These are phyloP conservation scores for Globisporangium nagaii DNA, from an alignment of 352 stramenopile species.

Conservation along the genomic window DNA sequence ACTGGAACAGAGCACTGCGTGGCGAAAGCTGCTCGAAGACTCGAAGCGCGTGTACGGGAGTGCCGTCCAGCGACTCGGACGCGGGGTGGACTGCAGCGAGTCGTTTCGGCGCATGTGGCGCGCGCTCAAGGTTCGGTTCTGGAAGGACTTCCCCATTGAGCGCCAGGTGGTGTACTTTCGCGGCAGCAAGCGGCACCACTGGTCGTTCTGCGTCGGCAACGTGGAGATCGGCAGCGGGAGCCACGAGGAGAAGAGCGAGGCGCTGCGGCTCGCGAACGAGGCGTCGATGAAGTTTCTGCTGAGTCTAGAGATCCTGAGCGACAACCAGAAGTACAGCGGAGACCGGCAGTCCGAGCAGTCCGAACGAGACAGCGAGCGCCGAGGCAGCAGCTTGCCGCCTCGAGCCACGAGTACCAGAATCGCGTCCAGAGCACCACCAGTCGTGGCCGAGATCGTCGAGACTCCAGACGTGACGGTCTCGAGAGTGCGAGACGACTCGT, in stretches of 20 bases:
- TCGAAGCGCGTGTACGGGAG: constrained; percentile 19
- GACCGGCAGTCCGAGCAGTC: neutral
- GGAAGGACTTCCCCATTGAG: constrained; percentile 25
- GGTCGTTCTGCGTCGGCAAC: constrained; percentile 52
- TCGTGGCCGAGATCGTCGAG: constrained; percentile 1
- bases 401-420: neutral
- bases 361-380: neutral
- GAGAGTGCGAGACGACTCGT: constrained; percentile 1
- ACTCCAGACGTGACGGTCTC: constrained; percentile 3
- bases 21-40: constrained; percentile 38
- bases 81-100: constrained; percentile 20
- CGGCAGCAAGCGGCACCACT: constrained; percentile 49
- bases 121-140: constrained; percentile 28
- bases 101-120: constrained; percentile 54
- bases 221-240: constrained; percentile 70
- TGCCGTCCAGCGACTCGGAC: constrained; percentile 9
- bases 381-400: neutral
- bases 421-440: neutral
- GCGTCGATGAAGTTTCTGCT: constrained; percentile 43
- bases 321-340: constrained; percentile 3
- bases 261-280: constrained; percentile 35
- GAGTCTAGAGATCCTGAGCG: constrained; percentile 12
- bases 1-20: constrained; percentile 34
- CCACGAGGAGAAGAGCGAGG: constrained; percentile 40
- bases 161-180: constrained; percentile 46